Base-by-base conservation (phyloP, 495 filamentous ascomycete species). In the Venustampulla echinocandica region DNA sequence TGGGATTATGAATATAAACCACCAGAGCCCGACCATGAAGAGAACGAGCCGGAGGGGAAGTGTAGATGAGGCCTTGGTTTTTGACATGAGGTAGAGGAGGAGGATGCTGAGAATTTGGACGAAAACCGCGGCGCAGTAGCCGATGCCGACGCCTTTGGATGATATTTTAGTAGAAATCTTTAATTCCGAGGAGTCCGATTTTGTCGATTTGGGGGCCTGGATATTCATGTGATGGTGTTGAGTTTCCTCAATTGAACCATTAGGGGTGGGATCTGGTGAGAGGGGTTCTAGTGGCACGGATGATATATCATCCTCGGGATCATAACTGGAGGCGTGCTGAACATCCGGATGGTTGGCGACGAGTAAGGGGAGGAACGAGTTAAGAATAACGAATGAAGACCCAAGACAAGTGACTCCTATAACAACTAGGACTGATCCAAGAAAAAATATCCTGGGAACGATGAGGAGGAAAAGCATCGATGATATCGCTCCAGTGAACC, bases 391-490 rank as follows among this genome's bases (percentile, higher is more conserved):
- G 62, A 89, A 90, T 0, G 85, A 90, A 3, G 86, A 85, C 41
- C 86, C 86, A 53, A 92, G 85, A 4, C 86, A 93, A 5, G 84
- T 90, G 59, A 96, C 96, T 13, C 87, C 86, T 42, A 95, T 67
- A 44, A 95, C 84, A 18, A 89, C 87, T 44, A 94, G 72, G 3
- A 95, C 39, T 0, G 81, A 83, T 37, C 84, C 90, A 13, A 97
- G 67, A 7, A 93, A 53, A 57, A 92, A 96, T 13, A 87, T 61
- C 13, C 71, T 67, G n/a, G 87, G 77, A 10, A 77, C 70, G 34
- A 96, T 74, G 35, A 80, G 76, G 43, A 98, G 75, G 58, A 95
- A 96, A 2, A 85, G 65, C 89, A 97, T 98, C 3, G 88, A 93
- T 33, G 79, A 72, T 21, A 81, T 63, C 45, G 88, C 80, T 15